Evolutionary conservation across 192 early-diverging fungal genomes (phyloP), one percentile per base, ranked within the genome.

Genomic region (Coemansia sp.): DNA sequence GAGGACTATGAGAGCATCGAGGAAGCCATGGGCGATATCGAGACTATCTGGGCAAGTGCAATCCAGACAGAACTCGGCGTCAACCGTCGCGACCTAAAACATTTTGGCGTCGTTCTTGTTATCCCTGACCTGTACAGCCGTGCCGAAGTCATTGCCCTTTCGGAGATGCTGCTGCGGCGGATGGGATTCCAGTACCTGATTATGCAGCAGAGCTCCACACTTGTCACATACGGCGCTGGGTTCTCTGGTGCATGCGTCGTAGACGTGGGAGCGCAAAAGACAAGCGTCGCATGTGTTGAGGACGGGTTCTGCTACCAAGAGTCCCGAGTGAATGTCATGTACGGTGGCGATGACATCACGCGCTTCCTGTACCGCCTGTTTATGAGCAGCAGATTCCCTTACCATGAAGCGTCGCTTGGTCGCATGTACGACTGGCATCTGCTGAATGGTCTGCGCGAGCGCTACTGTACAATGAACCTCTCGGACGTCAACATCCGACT

Each of bases 321-420:
- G 37, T 90, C 93, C 6, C 78, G 86, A 53, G 76, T 89, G 1
- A 66, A 66, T 8, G 61, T 87, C 22, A 85, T 87, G 61, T 90
- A 90, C 59, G 94, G 93, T 7, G 90, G 91, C n/a, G 93, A 96
- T 57, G 94, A 96, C 62, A 87, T 96, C 8, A 93, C 93, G 6
- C 78, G 82, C 17, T 87, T 87, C 45, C 82, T 96, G 36, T 76
- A 84, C 45, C 83, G 80, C 0, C 55, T 95, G 33, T 80, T 96
- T 11, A 57, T 68, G 57, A 68, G 79, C 33, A 90, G 83, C 66
- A 79, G 71, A 2, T 95, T 94, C 54, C 94, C 94, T 2, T 95
- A 94, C 61, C 64, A 56, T 7, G 84, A 88, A 8, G 72, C 89
- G 3, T 74, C 89, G 66, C 73, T 91, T 10, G 53, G 59, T 0